Percentiles rank a stretch among this genome's conserved stretches.
Conservation (phyloP, 2,329 filamentous ascomycete species). For the Thelonectria blattea region DNA sequence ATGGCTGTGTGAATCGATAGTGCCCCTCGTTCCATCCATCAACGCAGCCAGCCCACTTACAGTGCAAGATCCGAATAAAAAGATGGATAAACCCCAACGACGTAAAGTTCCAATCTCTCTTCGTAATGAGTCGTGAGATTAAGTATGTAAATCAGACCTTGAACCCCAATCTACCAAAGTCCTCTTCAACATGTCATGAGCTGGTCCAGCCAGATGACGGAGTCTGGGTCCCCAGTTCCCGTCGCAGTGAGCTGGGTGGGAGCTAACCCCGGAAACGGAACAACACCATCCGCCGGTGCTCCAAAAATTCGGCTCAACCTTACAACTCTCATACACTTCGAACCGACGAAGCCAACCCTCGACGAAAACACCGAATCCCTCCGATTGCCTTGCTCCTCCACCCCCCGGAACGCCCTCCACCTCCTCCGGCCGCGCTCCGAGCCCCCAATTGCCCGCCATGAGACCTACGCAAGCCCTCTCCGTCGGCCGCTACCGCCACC, state of each 20-base stretch:
- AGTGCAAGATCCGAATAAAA: constrained; percentile 19
- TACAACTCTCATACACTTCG: too few species aligned
- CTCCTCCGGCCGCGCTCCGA: constrained; percentile 10
- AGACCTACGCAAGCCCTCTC: constrained; percentile 71
- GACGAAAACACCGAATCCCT: constrained; percentile 8
- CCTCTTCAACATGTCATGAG: constrained; percentile 11
- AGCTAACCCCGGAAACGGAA: constrained; percentile 42
- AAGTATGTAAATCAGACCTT: background rate
- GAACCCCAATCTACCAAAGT: constrained; percentile 1
- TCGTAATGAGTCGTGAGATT: too few species aligned
- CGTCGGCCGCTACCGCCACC: constrained; percentile 72
- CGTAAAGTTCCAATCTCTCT: too few species aligned
- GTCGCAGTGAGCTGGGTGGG: constrained; percentile 16
- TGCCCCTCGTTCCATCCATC: constrained; percentile 38
- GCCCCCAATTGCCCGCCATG: constrained; percentile 53
- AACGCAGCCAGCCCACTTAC: constrained; percentile 31
- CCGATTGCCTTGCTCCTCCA: constrained; percentile 4
- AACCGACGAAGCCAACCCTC: background rate
- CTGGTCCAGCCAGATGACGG: constrained; percentile 11
- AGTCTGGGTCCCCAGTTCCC: constrained; percentile 14
- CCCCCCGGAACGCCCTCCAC: constrained; percentile 8
- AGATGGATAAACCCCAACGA: background rate
- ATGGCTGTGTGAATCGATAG: constrained; percentile 3
- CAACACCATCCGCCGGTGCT: constrained; percentile 31
- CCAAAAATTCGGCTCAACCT: constrained; percentile 28